phyloP scores from a whole-genome alignment of 768 basidiomycete species.

The Coprinopsis cinerea region DNA sequence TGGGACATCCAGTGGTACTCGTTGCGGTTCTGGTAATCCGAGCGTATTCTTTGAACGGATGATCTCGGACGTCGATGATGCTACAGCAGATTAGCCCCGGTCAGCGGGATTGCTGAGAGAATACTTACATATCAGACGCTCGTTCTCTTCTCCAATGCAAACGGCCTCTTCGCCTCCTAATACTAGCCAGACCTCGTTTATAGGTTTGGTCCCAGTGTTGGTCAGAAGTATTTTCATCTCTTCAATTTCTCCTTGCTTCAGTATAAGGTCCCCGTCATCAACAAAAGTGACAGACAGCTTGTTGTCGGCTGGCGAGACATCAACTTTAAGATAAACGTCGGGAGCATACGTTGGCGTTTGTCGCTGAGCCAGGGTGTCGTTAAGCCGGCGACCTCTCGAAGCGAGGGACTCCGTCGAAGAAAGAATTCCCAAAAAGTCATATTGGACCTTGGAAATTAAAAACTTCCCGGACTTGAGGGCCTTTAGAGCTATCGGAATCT shows the following conservation, averaged over 20 bases:
- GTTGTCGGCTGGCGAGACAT: constrained; percentile 61
- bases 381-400: constrained; percentile 67
- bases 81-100: not conserved
- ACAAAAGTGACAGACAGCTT: constrained; percentile 54
- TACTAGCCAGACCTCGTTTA: constrained; percentile 71
- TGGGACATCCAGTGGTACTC: constrained; percentile 7
- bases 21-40: constrained; percentile 5
- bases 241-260: constrained; percentile 68
- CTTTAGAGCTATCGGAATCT: constrained; percentile 63
- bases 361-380: constrained; percentile 67
- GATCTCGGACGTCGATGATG: constrained; percentile 8
- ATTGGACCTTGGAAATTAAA: constrained; percentile 50
- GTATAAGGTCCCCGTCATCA: constrained; percentile 42
- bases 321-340: constrained; percentile 53
- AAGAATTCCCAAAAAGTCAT: constrained; percentile 70
- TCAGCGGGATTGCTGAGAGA: too few relatives aligned
- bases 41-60: constrained; percentile 13
- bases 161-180: constrained; percentile 54
- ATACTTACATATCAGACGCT: constrained; percentile 14
- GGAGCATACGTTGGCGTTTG: constrained; percentile 66
- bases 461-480: constrained; percentile 47
- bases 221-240: constrained; percentile 49
- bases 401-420: constrained; percentile 61
- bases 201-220: constrained; percentile 56
- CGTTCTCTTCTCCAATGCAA: constrained; percentile 37